Evolutionary conservation across 208 protist genomes (phyloP).

Genomic region (Leishmania mexicana): DNA sequence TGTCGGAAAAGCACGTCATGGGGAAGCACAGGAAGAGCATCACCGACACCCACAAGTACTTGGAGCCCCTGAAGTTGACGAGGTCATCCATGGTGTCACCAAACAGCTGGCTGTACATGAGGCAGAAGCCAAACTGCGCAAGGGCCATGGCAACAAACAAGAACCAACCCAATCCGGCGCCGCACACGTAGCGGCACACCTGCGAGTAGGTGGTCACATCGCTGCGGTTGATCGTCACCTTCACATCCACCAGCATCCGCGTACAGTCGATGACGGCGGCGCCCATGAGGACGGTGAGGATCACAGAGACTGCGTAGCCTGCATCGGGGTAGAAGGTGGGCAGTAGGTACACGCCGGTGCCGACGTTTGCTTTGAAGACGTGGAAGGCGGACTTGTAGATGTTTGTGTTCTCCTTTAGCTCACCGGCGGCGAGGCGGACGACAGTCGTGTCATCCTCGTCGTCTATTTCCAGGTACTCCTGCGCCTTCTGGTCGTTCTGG

Average conservation of each 20-base stretch:
- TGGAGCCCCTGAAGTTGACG: slow-evolving; percentile 32
- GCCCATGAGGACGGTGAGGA: slow-evolving; percentile 60
- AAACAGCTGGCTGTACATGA: slow-evolving; percentile 80
- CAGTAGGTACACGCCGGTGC: slow-evolving; percentile 80
- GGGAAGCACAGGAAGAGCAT: slow-evolving; percentile 59
- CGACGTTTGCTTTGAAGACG: slow-evolving; percentile 91
- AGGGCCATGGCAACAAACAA: slow-evolving; percentile 68
- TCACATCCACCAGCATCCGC: slow-evolving; percentile 56
- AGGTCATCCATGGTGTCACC: slow-evolving; percentile 58
- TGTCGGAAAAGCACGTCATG: slow-evolving; percentile 65
- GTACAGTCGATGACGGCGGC: slow-evolving; percentile 75
- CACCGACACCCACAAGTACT: slow-evolving; percentile 60
- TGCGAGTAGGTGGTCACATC: slow-evolving; percentile 73
- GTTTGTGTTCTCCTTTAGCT: slow-evolving; percentile 66
- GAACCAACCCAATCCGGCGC: slow-evolving; percentile 53
- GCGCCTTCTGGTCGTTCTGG: slow-evolving; percentile 19
- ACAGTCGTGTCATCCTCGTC: slow-evolving; percentile 16
- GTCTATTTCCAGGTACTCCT: slow-evolving; percentile 45
- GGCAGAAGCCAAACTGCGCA: slow-evolving; percentile 88
- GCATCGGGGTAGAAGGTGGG: slow-evolving; percentile 79
- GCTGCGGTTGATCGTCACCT: slow-evolving; percentile 65
- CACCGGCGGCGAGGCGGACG: slow-evolving; percentile 15
- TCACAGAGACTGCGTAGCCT: slow-evolving; percentile 55
- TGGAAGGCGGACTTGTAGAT: slow-evolving; percentile 78
- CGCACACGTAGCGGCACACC: slow-evolving; percentile 66